Conservation (phyloP, 345 rosid genomes). For the Raphanus sativus region DNA sequence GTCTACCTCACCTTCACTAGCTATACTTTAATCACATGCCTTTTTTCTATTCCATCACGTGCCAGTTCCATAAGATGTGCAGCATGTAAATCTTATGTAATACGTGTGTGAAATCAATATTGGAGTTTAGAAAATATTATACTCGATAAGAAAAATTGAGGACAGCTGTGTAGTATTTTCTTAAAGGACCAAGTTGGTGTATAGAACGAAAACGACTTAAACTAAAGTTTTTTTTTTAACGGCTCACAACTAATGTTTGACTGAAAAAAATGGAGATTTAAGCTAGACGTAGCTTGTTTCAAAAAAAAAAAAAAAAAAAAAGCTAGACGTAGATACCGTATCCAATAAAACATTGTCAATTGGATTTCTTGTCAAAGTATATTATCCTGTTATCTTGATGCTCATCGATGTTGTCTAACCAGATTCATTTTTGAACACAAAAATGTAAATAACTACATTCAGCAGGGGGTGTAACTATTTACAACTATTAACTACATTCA, state of each 20-base stretch:
- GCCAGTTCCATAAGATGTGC: constrained; percentile 11
- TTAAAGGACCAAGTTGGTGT: constrained; percentile 28
- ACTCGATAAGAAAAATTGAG: constrained; percentile 20
- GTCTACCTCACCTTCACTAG: constrained; percentile 19
- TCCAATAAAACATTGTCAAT: neutral
- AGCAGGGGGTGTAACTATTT: neutral
- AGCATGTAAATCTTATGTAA: constrained; percentile 16
- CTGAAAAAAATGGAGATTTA: neutral
- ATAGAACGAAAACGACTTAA: constrained; percentile 7
- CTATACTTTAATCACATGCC: constrained; percentile 23
- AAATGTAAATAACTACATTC: neutral
- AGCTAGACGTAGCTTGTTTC: neutral
- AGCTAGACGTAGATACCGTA: neutral
- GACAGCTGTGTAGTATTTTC: neutral
- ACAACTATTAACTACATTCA: neutral
- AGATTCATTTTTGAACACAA: neutral
- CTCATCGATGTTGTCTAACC: neutral
- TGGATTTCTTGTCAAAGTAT: neutral
- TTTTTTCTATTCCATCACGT: constrained; percentile 20
- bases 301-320: too few species aligned
- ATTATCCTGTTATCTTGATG: neutral
- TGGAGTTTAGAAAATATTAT: neutral
- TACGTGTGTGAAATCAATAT: neutral
- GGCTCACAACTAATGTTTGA: neutral
- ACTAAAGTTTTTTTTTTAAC: neutral